A percentile compares a stretch with the other conserved stretches of the same genome.
These are phyloP conservation scores for Saccharomycopsis fodiens DNA, from an alignment of 805 yeast species.

Conservation along the genomic window DNA sequence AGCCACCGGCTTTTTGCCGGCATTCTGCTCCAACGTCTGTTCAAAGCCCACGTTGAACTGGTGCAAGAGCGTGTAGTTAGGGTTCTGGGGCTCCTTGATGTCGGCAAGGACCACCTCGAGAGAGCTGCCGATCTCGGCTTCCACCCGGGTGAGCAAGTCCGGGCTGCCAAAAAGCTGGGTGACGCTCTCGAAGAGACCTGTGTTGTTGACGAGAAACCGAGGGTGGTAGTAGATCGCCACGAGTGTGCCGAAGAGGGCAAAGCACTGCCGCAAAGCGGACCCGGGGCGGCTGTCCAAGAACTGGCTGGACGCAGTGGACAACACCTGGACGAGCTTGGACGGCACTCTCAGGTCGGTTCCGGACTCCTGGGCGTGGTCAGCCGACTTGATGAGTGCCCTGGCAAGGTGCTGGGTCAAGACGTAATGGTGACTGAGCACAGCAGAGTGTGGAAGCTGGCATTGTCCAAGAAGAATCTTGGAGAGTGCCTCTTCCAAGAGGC, in stretches of 20 bases:
- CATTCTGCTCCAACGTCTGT: neutral
- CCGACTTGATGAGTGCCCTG: slow-evolving; percentile 2
- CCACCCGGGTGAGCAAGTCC: slow-evolving; percentile 9
- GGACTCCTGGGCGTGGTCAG: neutral
- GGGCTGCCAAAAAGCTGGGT: slow-evolving; percentile 5
- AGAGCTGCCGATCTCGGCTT: slow-evolving; percentile 11
- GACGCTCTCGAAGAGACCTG: slow-evolving; percentile 5
- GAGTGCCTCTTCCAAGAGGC: neutral
- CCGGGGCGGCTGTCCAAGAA: neutral
- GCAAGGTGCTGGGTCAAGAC: slow-evolving; percentile 13
- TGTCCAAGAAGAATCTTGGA: neutral
- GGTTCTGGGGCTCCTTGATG: neutral
- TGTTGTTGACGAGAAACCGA: neutral
- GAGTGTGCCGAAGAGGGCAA: slow-evolving; percentile 14
- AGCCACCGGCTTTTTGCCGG: slow-evolving; percentile 6
- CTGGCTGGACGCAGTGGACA: neutral
- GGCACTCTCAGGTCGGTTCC: neutral
- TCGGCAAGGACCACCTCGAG: slow-evolving; percentile 12
- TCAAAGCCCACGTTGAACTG: slow-evolving; percentile 8
- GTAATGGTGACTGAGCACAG: slow-evolving; percentile 5
- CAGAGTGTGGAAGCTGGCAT: neutral
- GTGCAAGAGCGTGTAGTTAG: slow-evolving; percentile 8
- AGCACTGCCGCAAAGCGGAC: slow-evolving; percentile 3
- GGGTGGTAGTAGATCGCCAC: slow-evolving; percentile 12
- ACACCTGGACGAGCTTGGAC: neutral